Percentiles rank a stretch among this genome's conserved stretches.
phyloP scores from a whole-genome alignment of 345 rosid species.

The Hibiscus syriacus region DNA sequence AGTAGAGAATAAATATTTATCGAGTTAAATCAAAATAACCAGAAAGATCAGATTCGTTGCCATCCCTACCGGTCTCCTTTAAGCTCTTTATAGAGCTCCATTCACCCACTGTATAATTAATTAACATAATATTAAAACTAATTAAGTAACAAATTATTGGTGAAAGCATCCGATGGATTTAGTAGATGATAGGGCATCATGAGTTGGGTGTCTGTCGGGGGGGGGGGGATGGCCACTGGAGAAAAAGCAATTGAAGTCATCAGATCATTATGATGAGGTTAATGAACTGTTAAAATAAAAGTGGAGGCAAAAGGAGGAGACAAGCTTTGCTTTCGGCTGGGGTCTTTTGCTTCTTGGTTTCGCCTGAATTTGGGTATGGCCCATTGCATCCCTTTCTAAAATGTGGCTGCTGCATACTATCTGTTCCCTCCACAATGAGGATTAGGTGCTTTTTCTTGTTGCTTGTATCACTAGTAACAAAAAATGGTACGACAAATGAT shows the following conservation, averaged over 20 bases:
- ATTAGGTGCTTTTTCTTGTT: background rate
- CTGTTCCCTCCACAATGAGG: background rate
- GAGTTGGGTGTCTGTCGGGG: conserved; percentile 14
- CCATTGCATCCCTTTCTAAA: background rate
- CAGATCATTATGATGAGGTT: background rate
- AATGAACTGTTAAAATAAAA: background rate
- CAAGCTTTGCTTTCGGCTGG: conserved; percentile 7
- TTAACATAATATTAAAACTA: background rate
- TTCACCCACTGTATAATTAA: too few relatives aligned
- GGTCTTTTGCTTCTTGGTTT: conserved; percentile 13
- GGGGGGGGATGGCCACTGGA: too few relatives aligned
- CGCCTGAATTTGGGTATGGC: background rate
- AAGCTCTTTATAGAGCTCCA: too few relatives aligned
- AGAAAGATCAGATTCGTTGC: too few relatives aligned
- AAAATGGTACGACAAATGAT: background rate
- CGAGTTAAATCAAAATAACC: too few relatives aligned
- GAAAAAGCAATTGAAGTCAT: background rate
- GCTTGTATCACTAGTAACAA: background rate
- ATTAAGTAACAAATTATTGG: conserved; percentile 1
- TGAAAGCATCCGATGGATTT: background rate
- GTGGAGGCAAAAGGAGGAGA: conserved; percentile 6
- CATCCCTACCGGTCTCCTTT: too few relatives aligned
- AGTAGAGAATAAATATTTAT: too few relatives aligned
- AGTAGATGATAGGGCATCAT: conserved; percentile 4
- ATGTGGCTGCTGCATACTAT: background rate